Evolutionary conservation across 257 asterid genomes (phyloP).

Genomic region (Rhazya stricta): DNA sequence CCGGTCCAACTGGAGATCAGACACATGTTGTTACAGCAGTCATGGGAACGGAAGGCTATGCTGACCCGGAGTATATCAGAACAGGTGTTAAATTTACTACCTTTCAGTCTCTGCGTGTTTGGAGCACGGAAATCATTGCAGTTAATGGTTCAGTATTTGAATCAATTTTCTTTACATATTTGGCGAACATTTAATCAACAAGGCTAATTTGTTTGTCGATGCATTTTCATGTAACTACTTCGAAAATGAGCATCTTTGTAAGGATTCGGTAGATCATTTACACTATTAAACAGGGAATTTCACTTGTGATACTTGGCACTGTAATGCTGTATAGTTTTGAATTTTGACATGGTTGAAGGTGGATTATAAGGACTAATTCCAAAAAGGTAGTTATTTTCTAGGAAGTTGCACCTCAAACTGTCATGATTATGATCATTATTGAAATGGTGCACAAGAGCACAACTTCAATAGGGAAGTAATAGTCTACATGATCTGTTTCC

Average conservation of each 20-base stretch:
- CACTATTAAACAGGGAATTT: neutral
- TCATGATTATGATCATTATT: neutral
- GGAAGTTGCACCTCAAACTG: no score
- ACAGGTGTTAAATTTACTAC: slow-evolving; percentile 22
- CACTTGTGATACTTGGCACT: neutral
- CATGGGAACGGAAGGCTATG: slow-evolving; percentile 42
- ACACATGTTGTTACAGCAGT: slow-evolving; percentile 34
- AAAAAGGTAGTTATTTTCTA: neutral
- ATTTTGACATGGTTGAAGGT: neutral
- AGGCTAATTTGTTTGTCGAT: neutral
- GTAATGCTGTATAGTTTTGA: neutral
- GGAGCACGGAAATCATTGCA: neutral
- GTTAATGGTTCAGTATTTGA: neutral
- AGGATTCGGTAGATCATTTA: slow-evolving; percentile 8
- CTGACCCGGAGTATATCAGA: slow-evolving; percentile 33
- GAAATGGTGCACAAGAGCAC: neutral
- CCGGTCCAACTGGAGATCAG: slow-evolving; percentile 34
- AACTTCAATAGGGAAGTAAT: no score
- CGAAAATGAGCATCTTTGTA: neutral
- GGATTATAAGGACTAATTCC: neutral
- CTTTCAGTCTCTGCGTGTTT: neutral
- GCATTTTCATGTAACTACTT: neutral
- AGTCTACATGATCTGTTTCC: neutral
- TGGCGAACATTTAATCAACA: neutral
- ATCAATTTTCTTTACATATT: neutral